These are phyloP conservation scores for Termitomyces sp. DNA, from an alignment of 768 basidiomycete species.

Conservation along the genomic window DNA sequence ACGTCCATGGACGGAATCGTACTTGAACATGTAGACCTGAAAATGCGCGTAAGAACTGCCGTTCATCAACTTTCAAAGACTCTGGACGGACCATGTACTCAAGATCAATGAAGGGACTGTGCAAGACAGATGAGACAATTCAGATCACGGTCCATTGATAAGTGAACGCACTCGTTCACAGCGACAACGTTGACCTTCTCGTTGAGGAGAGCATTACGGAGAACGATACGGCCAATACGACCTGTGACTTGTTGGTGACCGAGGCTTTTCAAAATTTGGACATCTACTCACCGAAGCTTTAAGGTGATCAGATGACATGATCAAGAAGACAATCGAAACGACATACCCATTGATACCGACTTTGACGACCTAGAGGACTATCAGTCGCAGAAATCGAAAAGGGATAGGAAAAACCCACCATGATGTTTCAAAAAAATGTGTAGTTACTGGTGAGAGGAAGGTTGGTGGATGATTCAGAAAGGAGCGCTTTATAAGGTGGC, in stretches of 20 bases:
- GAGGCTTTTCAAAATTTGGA: not conserved
- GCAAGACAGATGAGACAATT: slow-evolving; percentile 2
- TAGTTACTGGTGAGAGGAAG: slow-evolving; percentile 13
- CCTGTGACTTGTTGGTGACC: slow-evolving; percentile 43
- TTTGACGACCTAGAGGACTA: slow-evolving; percentile 49
- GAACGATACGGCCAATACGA: slow-evolving; percentile 99
- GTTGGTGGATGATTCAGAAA: slow-evolving; percentile 9
- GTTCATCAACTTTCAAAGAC: not conserved
- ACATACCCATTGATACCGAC: slow-evolving; percentile 96
- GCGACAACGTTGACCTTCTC: slow-evolving; percentile 54
- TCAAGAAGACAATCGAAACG: slow-evolving; percentile 6
- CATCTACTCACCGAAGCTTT: slow-evolving; percentile 68
- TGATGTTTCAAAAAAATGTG: slow-evolving; percentile 10
- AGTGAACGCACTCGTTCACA: slow-evolving; percentile 2
- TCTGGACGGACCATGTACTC: slow-evolving; percentile 80
- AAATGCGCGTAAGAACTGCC: not conserved
- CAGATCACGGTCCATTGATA: not conserved
- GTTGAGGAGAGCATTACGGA: slow-evolving; percentile 94
- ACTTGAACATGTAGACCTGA: slow-evolving; percentile 99
- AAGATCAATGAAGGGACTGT: slow-evolving; percentile 94
- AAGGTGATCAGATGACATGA: slow-evolving; percentile 4
- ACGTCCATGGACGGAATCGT: slow-evolving; percentile 88
- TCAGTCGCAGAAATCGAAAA: not conserved
- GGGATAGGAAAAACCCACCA: slow-evolving; percentile 16
- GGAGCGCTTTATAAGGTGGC: slow-evolving; percentile 15